Percentiles rank a stretch among this genome's conserved stretches.
Conservation (phyloP, 176 grass and related monocot genomes). For the Triticum aestivum region IWGSC_CS_RefSeq_v2.1 NC_057798.1:732918535-732919034, state of each 20-base stretch:
- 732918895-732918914: not conserved
- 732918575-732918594: not conserved
- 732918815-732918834: constrained; percentile 19
- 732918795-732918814: not conserved
- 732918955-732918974: constrained; percentile 3
- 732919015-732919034: not conserved
- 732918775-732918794: not conserved
- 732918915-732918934: not conserved
- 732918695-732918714: not conserved
- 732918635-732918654: not conserved
- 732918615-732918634: not conserved
- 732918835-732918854: constrained; percentile 15
- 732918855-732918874: not conserved
- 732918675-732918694: not conserved
- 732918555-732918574: not conserved
- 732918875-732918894: not conserved
- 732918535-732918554: not conserved
- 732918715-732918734: not conserved
- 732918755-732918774: not conserved
- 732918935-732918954: not conserved
- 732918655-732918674: not conserved
- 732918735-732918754: not conserved
- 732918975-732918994: not conserved
- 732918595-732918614: not conserved
- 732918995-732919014: not conserved